Evolutionary conservation across 306 rosid species (phyloP).

Genomic region (Trifolium repens): DNA sequence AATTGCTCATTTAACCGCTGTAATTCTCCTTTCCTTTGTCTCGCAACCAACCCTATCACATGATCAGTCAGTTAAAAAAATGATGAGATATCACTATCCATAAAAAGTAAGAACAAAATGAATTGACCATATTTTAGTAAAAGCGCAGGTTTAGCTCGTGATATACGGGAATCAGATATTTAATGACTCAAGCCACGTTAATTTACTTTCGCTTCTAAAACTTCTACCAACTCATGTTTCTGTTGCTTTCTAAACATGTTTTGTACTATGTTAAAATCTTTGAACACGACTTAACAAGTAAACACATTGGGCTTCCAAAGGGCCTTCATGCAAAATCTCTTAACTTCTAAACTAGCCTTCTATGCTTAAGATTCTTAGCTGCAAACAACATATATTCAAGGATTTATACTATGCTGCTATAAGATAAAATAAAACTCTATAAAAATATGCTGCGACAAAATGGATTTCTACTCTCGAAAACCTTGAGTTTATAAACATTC

Average conservation of each 20-base stretch:
- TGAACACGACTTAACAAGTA: conserved; percentile 10
- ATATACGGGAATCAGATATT: conserved; percentile 16
- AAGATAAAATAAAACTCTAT: not conserved
- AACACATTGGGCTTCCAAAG: conserved; percentile 29
- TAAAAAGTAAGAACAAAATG: conserved; percentile 10
- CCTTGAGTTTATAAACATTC: conserved; percentile 18
- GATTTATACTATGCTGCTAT: not conserved
- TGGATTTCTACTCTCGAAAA: not conserved
- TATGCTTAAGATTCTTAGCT: conserved; percentile 6
- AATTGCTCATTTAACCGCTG: conserved; percentile 83
- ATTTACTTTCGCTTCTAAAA: not conserved
- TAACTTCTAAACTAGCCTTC: conserved; percentile 3
- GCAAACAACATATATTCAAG: not conserved
- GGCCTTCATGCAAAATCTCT: conserved; percentile 27
- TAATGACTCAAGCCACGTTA: not conserved
- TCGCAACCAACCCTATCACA: conserved; percentile 82
- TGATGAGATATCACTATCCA: conserved; percentile 10
- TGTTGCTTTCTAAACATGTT: not conserved
- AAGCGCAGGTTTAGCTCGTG: not conserved
- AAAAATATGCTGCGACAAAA: not conserved
- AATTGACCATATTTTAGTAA: conserved; percentile 6
- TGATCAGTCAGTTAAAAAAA: conserved; percentile 31
- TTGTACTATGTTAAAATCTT: not conserved
- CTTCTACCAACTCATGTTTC: not conserved
- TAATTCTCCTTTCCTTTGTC: conserved; percentile 88